A percentile compares a stretch with the other conserved stretches of the same genome.
phyloP scores from a whole-genome alignment of 192 early-diverging fungal species.

The Coemansia sp. region DNA sequence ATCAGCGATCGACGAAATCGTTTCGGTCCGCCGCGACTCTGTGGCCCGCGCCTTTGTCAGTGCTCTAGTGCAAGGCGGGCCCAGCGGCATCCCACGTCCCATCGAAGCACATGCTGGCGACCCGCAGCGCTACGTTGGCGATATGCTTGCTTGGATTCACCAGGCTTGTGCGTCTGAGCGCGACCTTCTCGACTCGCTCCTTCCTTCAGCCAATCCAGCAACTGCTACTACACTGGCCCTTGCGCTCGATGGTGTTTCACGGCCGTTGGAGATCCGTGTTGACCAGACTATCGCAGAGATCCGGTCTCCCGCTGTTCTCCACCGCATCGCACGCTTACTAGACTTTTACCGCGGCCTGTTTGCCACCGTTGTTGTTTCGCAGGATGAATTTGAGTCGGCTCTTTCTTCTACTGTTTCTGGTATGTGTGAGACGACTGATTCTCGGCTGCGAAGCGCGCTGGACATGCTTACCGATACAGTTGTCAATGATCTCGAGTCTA shows the following conservation, averaged over 20 bases:
- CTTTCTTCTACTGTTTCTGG: constrained; percentile 15
- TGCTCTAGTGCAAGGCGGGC: constrained; percentile 33
- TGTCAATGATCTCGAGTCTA: constrained; percentile 14
- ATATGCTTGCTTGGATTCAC: constrained; percentile 97
- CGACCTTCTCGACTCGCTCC: constrained; percentile 74
- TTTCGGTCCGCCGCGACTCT: constrained; percentile 19
- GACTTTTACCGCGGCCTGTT: constrained; percentile 34
- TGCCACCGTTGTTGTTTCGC: constrained; percentile 2
- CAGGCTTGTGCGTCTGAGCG: constrained; percentile 84
- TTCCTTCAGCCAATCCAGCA: background rate
- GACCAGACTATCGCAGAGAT: constrained; percentile 26
- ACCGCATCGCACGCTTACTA: constrained; percentile 29
- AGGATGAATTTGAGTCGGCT: constrained; percentile 1
- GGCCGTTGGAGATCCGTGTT: constrained; percentile 45
- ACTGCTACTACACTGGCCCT: constrained; percentile 12
- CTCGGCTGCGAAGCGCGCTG: background rate
- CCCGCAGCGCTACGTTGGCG: constrained; percentile 87
- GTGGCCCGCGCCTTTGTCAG: constrained; percentile 25
- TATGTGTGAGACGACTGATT: constrained; percentile 7
- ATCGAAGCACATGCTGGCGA: constrained; percentile 94
- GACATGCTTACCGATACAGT: constrained; percentile 10
- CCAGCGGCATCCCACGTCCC: constrained; percentile 59
- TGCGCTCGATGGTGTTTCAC: constrained; percentile 26
- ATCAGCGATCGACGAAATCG: constrained; percentile 19
- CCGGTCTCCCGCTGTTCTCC: constrained; percentile 13